Evolutionary conservation across 2,329 filamentous ascomycete species (phyloP).

Genomic region (Cladorrhinum sp.): DNA sequence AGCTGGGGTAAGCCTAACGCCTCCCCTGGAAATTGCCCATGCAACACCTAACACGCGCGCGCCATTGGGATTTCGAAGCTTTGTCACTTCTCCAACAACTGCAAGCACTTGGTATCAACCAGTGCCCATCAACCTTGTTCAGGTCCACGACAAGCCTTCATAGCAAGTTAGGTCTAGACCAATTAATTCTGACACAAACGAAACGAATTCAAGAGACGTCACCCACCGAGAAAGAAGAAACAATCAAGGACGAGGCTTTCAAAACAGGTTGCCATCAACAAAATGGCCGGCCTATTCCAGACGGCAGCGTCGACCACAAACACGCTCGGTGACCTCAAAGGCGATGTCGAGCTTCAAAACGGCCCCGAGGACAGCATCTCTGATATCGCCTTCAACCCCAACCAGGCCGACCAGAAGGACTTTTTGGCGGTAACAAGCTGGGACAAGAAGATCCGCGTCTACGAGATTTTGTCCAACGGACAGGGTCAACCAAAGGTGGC

Average conservation of each 20-base stretch:
- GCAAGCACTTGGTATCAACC: neutral
- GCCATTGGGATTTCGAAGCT: neutral
- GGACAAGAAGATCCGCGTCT: constrained; percentile 98
- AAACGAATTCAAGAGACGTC: neutral
- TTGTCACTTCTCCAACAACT: neutral
- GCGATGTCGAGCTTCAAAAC: constrained; percentile 75
- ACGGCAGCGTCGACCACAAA: constrained; percentile 55
- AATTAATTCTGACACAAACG: neutral
- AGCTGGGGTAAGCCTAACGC: neutral
- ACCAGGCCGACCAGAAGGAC: constrained; percentile 55
- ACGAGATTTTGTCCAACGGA: constrained; percentile 77
- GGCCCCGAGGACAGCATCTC: constrained; percentile 89
- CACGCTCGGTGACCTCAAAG: constrained; percentile 85
- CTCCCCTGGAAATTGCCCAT: neutral
- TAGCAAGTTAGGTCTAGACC: neutral
- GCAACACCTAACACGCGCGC: neutral
- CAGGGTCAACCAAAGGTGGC: constrained; percentile 80
- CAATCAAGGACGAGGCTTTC: neutral
- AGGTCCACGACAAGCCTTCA: neutral
- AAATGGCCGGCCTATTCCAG: constrained; percentile 65
- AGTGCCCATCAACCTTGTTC: neutral
- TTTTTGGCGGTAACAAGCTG: constrained; percentile 88
- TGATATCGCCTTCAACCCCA: constrained; percentile 68
- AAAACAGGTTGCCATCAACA: neutral
- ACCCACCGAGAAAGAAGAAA: neutral